These are phyloP conservation scores for Cercospora beticola DNA, from an alignment of 2,329 filamentous ascomycete genomes.

Conservation along the genomic window DNA sequence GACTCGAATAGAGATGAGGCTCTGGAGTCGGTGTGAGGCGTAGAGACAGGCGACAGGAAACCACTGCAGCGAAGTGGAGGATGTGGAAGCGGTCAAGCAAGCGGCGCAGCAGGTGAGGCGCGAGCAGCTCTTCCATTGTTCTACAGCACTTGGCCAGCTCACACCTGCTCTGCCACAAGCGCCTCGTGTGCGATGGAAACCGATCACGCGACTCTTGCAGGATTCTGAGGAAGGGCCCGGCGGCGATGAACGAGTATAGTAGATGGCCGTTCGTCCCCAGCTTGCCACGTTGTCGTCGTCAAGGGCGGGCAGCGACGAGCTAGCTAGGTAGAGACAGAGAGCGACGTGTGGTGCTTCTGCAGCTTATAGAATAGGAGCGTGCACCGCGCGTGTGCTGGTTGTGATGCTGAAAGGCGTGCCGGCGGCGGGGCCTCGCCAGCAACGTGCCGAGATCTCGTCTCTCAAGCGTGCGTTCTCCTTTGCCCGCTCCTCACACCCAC, in stretches of 20 bases:
- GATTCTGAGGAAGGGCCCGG: not conserved
- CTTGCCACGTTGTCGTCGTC: not conserved
- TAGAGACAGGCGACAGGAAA: not conserved
- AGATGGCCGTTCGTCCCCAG: not conserved
- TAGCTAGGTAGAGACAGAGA: not conserved
- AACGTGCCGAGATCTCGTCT: not conserved
- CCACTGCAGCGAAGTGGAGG: not conserved
- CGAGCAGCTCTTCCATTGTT: not conserved
- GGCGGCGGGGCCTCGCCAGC: not conserved
- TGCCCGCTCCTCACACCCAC: not conserved
- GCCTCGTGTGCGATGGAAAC: constrained; percentile 2
- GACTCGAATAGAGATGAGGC: not conserved
- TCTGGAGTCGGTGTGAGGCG: not conserved
- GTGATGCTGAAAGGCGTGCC: not conserved
- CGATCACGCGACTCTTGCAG: not conserved
- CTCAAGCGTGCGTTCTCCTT: too few species aligned
- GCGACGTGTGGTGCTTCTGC: not conserved
- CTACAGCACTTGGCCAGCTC: not conserved
- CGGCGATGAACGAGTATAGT: not conserved
- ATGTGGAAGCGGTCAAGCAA: not conserved
- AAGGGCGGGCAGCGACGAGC: not conserved
- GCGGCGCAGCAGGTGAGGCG: not conserved
- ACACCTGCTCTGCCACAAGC: not conserved
- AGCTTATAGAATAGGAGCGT: not conserved
- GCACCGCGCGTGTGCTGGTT: not conserved